Evolutionary conservation across 805 yeast species (phyloP).

Genomic region (Yamadazyma olivae): DNA sequence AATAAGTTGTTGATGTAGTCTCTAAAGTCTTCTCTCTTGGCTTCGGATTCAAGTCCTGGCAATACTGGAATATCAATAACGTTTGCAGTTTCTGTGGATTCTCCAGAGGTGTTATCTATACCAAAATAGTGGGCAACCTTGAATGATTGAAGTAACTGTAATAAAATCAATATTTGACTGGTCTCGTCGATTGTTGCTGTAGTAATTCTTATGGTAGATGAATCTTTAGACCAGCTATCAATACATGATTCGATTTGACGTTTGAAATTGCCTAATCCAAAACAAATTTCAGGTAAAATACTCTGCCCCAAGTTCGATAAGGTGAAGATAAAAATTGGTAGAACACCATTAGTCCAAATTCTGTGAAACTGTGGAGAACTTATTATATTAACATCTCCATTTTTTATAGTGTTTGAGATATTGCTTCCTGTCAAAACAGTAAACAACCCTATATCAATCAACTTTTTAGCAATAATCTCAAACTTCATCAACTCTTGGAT

Average conservation of each 20-base stretch:
- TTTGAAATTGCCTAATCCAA: constrained; percentile 59
- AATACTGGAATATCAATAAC: constrained; percentile 31
- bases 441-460: constrained; percentile 59
- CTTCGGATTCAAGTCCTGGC: constrained; percentile 61
- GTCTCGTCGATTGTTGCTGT: constrained; percentile 39
- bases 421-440: constrained; percentile 73
- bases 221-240: constrained; percentile 64
- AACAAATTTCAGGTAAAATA: constrained; percentile 60
- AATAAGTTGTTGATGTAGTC: constrained; percentile 67
- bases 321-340: constrained; percentile 62
- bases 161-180: constrained; percentile 61
- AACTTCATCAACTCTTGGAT: constrained; percentile 65
- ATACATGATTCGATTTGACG: constrained; percentile 65
- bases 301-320: constrained; percentile 62
- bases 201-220: constrained; percentile 38
- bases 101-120: constrained; percentile 7
- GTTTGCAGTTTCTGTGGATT: neutral
- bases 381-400: constrained; percentile 57
- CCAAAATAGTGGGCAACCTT: constrained; percentile 49
- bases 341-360: constrained; percentile 83
- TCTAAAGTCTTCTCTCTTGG: constrained; percentile 57
- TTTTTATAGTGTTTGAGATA: constrained; percentile 61
- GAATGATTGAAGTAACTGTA: constrained; percentile 52
- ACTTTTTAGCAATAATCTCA: constrained; percentile 61
- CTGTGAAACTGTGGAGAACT: constrained; percentile 58